Conservation (phyloP, 176 grass and related monocot species). For the Musa troglodytarum region DNA sequence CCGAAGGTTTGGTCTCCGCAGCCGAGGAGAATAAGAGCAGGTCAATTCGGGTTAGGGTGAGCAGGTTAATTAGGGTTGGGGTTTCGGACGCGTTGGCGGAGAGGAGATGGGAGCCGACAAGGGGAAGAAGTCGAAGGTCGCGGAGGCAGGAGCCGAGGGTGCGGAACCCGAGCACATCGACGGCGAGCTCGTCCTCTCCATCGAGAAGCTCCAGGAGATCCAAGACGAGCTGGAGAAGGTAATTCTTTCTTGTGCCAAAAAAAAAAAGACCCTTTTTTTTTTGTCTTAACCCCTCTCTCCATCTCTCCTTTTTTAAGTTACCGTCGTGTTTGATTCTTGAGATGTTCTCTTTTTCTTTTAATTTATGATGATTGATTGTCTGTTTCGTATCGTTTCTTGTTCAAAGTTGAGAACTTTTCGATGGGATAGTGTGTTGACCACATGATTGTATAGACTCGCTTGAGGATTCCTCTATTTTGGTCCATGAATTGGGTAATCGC, state of each 20-base stretch:
- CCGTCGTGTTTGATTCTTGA: background rate
- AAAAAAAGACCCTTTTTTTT: background rate
- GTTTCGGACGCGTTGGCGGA: background rate
- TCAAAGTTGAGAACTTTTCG: background rate
- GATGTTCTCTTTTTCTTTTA: background rate
- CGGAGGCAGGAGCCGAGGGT: slow-evolving; percentile 4
- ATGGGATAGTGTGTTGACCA: background rate
- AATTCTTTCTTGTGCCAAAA: background rate
- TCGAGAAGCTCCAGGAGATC: slow-evolving; percentile 30
- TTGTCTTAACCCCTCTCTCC: too few relatives aligned
- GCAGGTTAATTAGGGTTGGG: slow-evolving; percentile 15
- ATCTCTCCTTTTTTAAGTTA: background rate
- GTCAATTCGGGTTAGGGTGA: slow-evolving; percentile 15
- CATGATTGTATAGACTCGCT: background rate
- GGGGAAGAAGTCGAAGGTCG: slow-evolving; percentile 29
- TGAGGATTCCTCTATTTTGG: background rate
- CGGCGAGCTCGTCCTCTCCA: slow-evolving; percentile 24
- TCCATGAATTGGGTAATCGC: background rate
- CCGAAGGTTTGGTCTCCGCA: background rate
- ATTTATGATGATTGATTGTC: background rate
- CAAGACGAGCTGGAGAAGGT: slow-evolving; percentile 33
- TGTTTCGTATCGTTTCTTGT: background rate
- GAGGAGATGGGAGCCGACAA: slow-evolving; percentile 22
- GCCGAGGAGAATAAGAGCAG: background rate
- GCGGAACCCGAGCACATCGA: slow-evolving; percentile 19